phyloP scores from a whole-genome alignment of 2,329 filamentous ascomycete genomes.

The Cladosporium sp. region DNA sequence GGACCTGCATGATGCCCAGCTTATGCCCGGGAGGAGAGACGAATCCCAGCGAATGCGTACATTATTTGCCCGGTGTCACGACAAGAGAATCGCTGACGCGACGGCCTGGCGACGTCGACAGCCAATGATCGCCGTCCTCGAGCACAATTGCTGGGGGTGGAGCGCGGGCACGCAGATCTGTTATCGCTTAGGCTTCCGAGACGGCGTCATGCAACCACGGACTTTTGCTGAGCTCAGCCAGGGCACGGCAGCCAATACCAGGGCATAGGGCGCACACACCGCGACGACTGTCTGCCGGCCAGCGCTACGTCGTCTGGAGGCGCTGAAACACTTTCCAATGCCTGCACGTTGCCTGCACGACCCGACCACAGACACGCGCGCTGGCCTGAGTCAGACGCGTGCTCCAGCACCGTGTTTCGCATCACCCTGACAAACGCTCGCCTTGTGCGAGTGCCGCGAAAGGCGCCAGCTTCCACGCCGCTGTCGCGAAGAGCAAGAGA shows the following conservation, averaged over 20 bases:
- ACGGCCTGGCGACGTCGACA: not conserved
- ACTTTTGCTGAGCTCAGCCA: not conserved
- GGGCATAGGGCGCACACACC: no score
- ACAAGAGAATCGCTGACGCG: constrained; percentile 2
- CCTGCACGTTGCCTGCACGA: constrained; percentile 11
- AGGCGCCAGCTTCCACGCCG: no score
- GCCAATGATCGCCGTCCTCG: not conserved
- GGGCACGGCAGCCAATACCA: not conserved
- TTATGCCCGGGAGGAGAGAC: not conserved
- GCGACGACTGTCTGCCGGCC: no score
- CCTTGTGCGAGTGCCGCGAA: not conserved
- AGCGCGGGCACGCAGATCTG: not conserved
- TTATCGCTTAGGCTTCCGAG: constrained; percentile 7
- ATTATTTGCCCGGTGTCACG: not conserved
- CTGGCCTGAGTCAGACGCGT: constrained; percentile 5
- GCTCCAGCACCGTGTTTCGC: not conserved
- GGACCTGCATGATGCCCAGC: constrained; percentile 6
- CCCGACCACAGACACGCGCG: not conserved
- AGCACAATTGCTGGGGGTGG: not conserved
- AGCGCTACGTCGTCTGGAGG: not conserved
- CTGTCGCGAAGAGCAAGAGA: no score
- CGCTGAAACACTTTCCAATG: constrained; percentile 4
- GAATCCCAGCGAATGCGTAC: not conserved
- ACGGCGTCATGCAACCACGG: constrained; percentile 9
- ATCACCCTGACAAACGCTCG: constrained; percentile 1